Conservation (phyloP, 2,329 filamentous ascomycete genomes). For the Xylaria digitata region DNA sequence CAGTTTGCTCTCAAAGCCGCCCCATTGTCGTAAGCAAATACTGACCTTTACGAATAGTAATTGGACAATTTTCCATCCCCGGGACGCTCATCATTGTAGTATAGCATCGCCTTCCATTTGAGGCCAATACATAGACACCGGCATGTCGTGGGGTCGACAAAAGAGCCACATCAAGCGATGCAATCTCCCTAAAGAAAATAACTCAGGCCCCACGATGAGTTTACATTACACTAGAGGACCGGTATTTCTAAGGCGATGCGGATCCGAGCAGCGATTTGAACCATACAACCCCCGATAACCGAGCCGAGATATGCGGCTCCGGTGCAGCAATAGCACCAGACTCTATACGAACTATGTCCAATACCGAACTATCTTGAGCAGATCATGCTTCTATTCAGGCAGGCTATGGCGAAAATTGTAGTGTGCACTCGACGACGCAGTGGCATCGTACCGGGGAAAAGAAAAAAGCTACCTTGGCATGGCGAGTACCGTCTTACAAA, state of each 20-base stretch:
- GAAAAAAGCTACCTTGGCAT: not conserved
- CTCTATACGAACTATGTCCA: conserved; percentile 8
- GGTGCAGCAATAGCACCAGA: not conserved
- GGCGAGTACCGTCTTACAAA: not conserved
- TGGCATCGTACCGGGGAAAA: conserved; percentile 3
- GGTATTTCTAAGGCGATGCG: conserved; percentile 1
- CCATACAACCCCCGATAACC: not conserved
- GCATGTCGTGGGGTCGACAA: not conserved
- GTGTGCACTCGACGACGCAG: not conserved
- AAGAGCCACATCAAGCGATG: conserved; percentile 2
- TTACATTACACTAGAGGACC: not conserved
- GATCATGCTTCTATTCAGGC: not conserved
- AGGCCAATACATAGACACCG: not conserved
- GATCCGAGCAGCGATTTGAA: not conserved
- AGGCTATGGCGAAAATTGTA: not conserved
- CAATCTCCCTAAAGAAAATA: not conserved
- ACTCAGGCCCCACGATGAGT: conserved; percentile 1
- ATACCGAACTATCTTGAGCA: conserved; percentile 1
- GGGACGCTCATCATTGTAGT: not conserved
- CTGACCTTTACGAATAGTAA: not conserved
- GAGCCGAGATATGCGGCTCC: conserved; percentile 16
- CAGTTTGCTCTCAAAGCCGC: not conserved
- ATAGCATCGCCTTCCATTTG: not conserved
- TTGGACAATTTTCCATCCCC: not conserved
- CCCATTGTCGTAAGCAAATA: not conserved